Evolutionary conservation across 768 basidiomycete species (phyloP).

Genomic region (Pisolithus sp.): DNA sequence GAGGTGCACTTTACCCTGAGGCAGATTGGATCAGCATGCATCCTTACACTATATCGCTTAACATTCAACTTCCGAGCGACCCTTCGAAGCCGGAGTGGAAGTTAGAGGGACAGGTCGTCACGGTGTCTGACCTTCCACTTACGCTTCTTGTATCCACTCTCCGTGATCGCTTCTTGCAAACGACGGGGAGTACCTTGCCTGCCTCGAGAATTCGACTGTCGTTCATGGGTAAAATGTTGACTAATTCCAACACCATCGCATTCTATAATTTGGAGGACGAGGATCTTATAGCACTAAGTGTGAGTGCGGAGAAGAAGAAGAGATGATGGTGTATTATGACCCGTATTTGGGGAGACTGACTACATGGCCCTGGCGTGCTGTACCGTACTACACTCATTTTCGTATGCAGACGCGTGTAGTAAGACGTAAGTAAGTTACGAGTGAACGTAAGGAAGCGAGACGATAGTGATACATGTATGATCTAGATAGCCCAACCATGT

Average conservation of each 20-base stretch:
- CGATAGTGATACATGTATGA: slow-evolving; percentile 11
- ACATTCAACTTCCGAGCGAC: slow-evolving; percentile 78
- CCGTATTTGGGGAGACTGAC: not conserved
- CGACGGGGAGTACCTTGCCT: slow-evolving; percentile 71
- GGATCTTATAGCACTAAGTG: slow-evolving; percentile 69
- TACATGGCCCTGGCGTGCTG: slow-evolving; percentile 2
- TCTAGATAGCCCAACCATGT: not conserved
- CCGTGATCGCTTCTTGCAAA: slow-evolving; percentile 79
- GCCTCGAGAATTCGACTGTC: slow-evolving; percentile 78
- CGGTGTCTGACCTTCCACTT: slow-evolving; percentile 77
- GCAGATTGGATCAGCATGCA: slow-evolving; percentile 89
- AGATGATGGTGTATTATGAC: slow-evolving; percentile 20
- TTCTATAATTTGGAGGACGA: slow-evolving; percentile 89
- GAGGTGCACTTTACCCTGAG: slow-evolving; percentile 79
- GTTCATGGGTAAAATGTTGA: slow-evolving; percentile 78
- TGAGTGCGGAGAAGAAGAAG: slow-evolving; percentile 75
- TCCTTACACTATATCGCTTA: slow-evolving; percentile 83
- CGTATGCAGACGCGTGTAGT: not conserved
- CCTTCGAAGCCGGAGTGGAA: slow-evolving; percentile 90
- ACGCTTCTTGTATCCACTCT: slow-evolving; percentile 82
- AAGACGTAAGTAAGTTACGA: slow-evolving; percentile 1
- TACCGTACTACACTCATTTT: slow-evolving; percentile 5
- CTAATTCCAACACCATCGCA: slow-evolving; percentile 80
- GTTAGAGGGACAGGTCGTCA: slow-evolving; percentile 72
- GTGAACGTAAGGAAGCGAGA: not conserved